A percentile compares a stretch with the other conserved stretches of the same genome.
Conservation (phyloP, 2,329 filamentous ascomycete genomes). For the Microdochium nivale region DNA sequence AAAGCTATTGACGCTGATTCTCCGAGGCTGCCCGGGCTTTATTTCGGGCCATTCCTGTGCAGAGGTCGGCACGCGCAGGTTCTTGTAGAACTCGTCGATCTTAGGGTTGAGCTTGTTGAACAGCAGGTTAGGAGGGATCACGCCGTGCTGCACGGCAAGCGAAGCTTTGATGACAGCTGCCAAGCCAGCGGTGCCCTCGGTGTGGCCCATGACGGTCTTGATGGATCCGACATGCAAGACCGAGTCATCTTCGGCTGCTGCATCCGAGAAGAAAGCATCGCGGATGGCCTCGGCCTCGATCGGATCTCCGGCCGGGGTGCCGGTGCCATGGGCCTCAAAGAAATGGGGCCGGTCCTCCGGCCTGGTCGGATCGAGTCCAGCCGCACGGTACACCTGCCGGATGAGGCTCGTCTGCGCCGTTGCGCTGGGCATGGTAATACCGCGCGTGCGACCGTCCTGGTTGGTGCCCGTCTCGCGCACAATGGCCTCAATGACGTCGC, state of each 20-base stretch:
- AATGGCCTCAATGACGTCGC: constrained; percentile 19
- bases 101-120: constrained; percentile 17
- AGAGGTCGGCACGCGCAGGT: constrained; percentile 14
- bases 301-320: constrained; percentile 5
- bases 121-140: constrained; percentile 20
- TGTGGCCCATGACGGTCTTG: constrained; percentile 24
- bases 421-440: constrained; percentile 31
- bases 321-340: constrained; percentile 8
- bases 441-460: constrained; percentile 26
- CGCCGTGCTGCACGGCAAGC: constrained; percentile 18
- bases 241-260: background rate
- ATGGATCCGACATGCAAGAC: constrained; percentile 10
- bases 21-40: constrained; percentile 6
- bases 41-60: constrained; percentile 14
- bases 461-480: constrained; percentile 19
- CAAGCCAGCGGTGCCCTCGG: constrained; percentile 25
- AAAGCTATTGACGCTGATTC: constrained; percentile 23
- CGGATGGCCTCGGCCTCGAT: constrained; percentile 4
- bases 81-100: constrained; percentile 12
- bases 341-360: constrained; percentile 12
- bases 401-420: constrained; percentile 22
- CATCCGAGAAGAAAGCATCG: background rate
- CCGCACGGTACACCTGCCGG: constrained; percentile 17
- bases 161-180: constrained; percentile 24
- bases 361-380: constrained; percentile 15